Base-by-base conservation (phyloP, 202 grass and related monocot genomes). In the Dendrocalamus latiflorus region DNA sequence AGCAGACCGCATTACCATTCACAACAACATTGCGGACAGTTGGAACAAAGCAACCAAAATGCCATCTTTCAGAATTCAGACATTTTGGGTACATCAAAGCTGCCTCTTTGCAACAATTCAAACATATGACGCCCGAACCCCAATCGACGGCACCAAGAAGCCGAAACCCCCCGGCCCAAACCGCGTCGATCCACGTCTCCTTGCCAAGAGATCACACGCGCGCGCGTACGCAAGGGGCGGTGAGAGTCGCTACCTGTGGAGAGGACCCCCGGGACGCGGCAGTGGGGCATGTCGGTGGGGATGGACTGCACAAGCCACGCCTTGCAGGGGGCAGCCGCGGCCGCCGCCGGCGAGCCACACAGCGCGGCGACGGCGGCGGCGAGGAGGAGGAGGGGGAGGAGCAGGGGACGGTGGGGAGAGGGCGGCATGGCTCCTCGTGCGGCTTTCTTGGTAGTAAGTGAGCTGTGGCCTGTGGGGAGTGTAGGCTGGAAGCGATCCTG, bases 231-330 rank as follows among this genome's bases (percentile, higher is more conserved):
- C 6, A 55, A 5, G 5, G 10, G 20, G 28, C 14, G 2, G 17
- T 47, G 63, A 6, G 45, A 37, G 68, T 1, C 55, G 13, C 12
- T 76, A 95, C 95, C 95, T 44, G 93, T 90, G 68, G 92, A 90
- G 72, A 98, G 89, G 38, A 98, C 93, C 47, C 93, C 93, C 39
- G 93, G 83, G 20, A 98, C 91, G 76, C 79, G 92, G 64, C 74
- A 83, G 5, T 85, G 53, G 26, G 95, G 95, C 95, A 95, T 93
- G 83, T 95, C 93, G 45, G 92, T 95, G 64, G 92, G 95, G 79
- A 98, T 87, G 84, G 95, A 98, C 81, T 95, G 95, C 72, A 95
- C 95, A 45, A 98, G 85, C 95, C 95, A 98, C 60, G 88, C 92
- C 85, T 79, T 95, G 87, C 95, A 98, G 25, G 61, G 28, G 30